A percentile compares a stretch with the other conserved stretches of the same genome.
Conservation (phyloP, 192 early-diverging fungal genomes). For the Lobosporangium transversale region DNA sequence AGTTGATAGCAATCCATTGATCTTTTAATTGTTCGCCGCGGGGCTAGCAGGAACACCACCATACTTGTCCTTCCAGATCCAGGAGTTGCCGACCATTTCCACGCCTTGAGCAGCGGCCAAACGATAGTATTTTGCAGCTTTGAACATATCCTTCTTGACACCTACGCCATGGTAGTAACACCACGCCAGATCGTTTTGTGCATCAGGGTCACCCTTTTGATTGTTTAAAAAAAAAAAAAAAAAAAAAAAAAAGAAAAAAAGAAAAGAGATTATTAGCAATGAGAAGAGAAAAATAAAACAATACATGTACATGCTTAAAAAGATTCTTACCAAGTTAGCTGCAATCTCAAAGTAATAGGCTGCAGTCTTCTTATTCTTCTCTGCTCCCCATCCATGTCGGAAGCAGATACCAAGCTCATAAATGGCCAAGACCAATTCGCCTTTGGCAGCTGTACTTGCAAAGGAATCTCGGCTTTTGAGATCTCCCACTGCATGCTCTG, state of each 20-base stretch:
- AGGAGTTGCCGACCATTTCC: slow-evolving; percentile 78
- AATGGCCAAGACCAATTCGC: slow-evolving; percentile 73
- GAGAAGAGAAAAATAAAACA: background rate
- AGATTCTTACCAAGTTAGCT: slow-evolving; percentile 64
- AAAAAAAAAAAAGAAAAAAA: background rate
- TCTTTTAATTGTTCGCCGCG: slow-evolving; percentile 19
- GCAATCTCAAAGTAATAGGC: slow-evolving; percentile 55
- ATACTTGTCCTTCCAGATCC: slow-evolving; percentile 86
- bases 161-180: slow-evolving; percentile 83
- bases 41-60: slow-evolving; percentile 51
- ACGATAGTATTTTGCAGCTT: slow-evolving; percentile 79
- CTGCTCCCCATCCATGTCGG: slow-evolving; percentile 85
- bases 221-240: slow-evolving; percentile 2
- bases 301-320: slow-evolving; percentile 40
- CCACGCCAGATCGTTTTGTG: slow-evolving; percentile 75
- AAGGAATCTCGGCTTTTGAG: slow-evolving; percentile 64
- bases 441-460: slow-evolving; percentile 64
- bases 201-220: slow-evolving; percentile 75
- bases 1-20: too few species aligned
- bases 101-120: slow-evolving; percentile 75
- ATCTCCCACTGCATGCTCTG: slow-evolving; percentile 69
- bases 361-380: slow-evolving; percentile 66
- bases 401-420: slow-evolving; percentile 84
- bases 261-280: background rate
- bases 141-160: slow-evolving; percentile 77